These are phyloP conservation scores for Zasmidium cellare DNA, from an alignment of 2,329 filamentous ascomycete genomes.

Conservation along the genomic window DNA sequence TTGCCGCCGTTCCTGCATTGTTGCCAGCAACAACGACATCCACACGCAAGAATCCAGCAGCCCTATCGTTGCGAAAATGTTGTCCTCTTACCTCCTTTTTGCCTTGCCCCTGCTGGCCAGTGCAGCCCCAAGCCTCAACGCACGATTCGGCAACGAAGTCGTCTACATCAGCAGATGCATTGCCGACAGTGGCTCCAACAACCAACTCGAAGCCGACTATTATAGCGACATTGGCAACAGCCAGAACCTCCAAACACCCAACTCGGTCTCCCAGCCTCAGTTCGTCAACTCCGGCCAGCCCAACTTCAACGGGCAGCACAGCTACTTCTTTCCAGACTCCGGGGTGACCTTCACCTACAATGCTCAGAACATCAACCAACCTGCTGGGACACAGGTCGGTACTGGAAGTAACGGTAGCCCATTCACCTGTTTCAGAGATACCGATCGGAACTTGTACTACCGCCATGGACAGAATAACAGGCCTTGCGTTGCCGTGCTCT, in stretches of 20 bases:
- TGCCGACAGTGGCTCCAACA: background rate
- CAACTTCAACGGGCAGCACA: background rate
- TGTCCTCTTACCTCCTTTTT: background rate
- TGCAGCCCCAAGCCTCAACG: background rate
- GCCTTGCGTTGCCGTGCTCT: background rate
- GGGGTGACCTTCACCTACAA: background rate
- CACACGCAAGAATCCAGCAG: no score
- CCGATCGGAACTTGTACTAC: background rate
- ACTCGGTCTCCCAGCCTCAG: background rate
- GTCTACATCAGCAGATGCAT: background rate
- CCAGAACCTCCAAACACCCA: background rate
- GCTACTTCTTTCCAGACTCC: background rate
- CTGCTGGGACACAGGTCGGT: background rate
- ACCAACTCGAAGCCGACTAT: background rate
- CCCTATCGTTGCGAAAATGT: no score
- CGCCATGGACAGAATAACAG: background rate
- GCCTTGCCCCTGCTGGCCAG: background rate
- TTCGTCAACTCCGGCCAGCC: background rate
- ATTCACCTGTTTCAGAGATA: background rate
- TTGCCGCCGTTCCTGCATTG: no score
- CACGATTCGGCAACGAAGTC: background rate
- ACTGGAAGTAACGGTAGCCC: background rate
- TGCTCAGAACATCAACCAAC: background rate
- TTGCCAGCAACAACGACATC: no score
- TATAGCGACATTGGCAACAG: background rate